These are phyloP conservation scores for Colletotrichum sp. DNA, from an alignment of 2,329 filamentous ascomycete species.

Conservation along the genomic window DNA sequence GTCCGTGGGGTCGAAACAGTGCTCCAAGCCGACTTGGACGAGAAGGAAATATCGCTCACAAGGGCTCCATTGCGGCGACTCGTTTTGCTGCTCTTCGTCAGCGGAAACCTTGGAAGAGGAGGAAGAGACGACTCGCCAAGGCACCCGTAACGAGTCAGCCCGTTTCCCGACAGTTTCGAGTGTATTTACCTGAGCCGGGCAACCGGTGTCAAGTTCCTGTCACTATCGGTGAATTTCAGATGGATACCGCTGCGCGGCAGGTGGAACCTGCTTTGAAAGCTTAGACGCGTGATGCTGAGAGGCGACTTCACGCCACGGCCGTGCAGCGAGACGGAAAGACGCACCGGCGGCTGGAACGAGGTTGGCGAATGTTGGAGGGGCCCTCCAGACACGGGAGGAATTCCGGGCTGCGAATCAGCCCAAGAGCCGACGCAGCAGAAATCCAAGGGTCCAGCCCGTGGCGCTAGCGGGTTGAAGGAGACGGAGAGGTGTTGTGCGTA, in stretches of 20 bases:
- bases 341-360: slow-evolving; percentile 3
- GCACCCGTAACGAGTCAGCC: neutral
- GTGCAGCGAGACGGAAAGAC: neutral
- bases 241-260: neutral
- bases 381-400: neutral
- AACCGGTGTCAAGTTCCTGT: neutral
- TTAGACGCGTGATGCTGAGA: neutral
- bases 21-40: neutral
- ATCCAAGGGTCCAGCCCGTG: slow-evolving; percentile 6
- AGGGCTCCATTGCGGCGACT: neutral
- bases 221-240: neutral
- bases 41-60: neutral
- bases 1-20: neutral
- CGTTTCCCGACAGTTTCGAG: slow-evolving; percentile 11
- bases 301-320: neutral
- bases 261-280: neutral
- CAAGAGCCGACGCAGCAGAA: neutral
- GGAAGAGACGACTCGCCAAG: neutral
- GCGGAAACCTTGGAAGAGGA: neutral
- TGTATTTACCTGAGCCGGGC: neutral
- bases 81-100: neutral
- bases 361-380: neutral
- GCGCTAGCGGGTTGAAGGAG: neutral
- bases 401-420: neutral
- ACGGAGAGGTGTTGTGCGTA: neutral